These are phyloP conservation scores for Penicillium herquei DNA, from an alignment of 495 filamentous ascomycete genomes.

Conservation along the genomic window DNA sequence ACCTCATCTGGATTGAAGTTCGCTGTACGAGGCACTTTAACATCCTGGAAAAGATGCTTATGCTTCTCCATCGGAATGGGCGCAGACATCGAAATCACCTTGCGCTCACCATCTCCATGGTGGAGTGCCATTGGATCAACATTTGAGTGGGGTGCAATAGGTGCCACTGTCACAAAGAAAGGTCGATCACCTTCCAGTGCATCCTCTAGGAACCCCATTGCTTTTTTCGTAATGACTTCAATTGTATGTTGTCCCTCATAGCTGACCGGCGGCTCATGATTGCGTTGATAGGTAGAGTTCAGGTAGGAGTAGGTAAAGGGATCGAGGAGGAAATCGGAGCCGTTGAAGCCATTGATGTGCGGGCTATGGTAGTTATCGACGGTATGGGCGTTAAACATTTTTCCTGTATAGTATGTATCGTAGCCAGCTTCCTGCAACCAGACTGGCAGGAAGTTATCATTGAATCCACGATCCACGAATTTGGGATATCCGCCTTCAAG, in stretches of 20 bases:
- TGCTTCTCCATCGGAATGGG: conserved; percentile 50
- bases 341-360: conserved; percentile 54
- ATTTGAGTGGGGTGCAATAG: conserved; percentile 66
- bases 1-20: conserved; percentile 51
- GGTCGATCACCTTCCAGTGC: conserved; percentile 52
- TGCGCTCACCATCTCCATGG: background rate
- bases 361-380: conserved; percentile 58
- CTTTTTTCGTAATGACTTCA: conserved; percentile 63
- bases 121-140: conserved; percentile 30
- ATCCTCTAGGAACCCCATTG: conserved; percentile 62
- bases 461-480: conserved; percentile 63
- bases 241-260: conserved; percentile 57
- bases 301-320: conserved; percentile 71
- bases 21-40: conserved; percentile 35
- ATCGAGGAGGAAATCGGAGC: conserved; percentile 66
- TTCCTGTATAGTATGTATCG: conserved; percentile 71
- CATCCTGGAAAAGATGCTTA: conserved; percentile 35
- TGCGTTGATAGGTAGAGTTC: conserved; percentile 64
- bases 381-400: conserved; percentile 67
- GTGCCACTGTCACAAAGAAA: conserved; percentile 68
- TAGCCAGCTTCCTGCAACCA: conserved; percentile 73
- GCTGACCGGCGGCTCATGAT: conserved; percentile 56
- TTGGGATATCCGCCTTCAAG: conserved; percentile 65
- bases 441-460: conserved; percentile 63
- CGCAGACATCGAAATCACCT: conserved; percentile 36